Conservation (phyloP, 805 yeast genomes). For the Teunomyces tritomae region DNA sequence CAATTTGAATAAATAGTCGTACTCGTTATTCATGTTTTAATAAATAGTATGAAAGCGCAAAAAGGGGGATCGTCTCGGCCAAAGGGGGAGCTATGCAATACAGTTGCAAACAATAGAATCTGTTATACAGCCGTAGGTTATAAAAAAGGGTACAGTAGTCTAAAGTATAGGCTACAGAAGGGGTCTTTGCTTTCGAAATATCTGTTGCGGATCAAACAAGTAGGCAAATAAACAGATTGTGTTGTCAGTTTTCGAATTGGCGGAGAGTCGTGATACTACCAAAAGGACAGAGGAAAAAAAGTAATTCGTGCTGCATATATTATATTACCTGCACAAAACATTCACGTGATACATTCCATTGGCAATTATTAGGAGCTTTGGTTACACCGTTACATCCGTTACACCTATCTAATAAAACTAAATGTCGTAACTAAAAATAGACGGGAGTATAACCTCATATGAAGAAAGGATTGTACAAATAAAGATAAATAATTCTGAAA, state of each 20-base stretch:
- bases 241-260: conserved; percentile 2
- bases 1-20: conserved; percentile 95
- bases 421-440: no score
- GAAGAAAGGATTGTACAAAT: no score
- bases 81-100: conserved; percentile 1
- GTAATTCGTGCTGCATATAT: neutral
- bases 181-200: neutral
- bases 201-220: neutral
- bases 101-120: neutral
- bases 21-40: conserved; percentile 74
- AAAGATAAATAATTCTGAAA: no score
- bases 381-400: neutral
- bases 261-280: conserved; percentile 1
- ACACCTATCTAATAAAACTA: no score
- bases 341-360: neutral
- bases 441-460: no score
- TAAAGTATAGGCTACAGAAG: neutral
- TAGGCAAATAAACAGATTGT: neutral
- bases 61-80: conserved; percentile 2
- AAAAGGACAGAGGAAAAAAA: neutral
- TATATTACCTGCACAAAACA: no score
- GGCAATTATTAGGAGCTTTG: no score
- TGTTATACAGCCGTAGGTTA: neutral
- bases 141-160: neutral
- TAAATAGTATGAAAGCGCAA: conserved; percentile 1